These are phyloP conservation scores for Backusella macrospora DNA, from an alignment of 192 early-diverging fungal genomes.

Conservation along the genomic window DNA sequence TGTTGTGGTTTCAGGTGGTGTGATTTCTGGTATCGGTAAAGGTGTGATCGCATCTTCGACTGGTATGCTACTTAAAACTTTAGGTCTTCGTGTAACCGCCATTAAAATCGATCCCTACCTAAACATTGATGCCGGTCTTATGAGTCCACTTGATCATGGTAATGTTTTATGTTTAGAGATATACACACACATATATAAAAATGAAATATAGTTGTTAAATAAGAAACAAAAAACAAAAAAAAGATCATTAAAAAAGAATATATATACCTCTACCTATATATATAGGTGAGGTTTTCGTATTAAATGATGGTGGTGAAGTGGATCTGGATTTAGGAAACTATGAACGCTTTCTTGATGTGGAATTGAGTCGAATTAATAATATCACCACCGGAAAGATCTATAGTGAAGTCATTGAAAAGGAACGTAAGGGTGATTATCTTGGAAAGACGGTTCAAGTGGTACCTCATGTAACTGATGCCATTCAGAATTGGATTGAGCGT, in stretches of 20 bases:
- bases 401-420: conserved; percentile 92
- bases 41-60: conserved; percentile 98
- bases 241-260: neutral
- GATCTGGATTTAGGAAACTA: conserved; percentile 99
- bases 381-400: conserved; percentile 99
- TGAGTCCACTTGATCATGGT: conserved; percentile 98
- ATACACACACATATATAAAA: no score
- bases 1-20: conserved; percentile 96
- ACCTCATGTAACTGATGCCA: conserved; percentile 95
- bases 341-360: conserved; percentile 95
- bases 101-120: conserved; percentile 99
- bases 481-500: conserved; percentile 98
- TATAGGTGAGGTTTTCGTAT: conserved; percentile 95
- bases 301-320: conserved; percentile 98
- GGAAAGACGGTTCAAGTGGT: conserved; percentile 99
- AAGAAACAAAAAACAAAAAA: neutral
- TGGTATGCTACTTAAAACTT: conserved; percentile 90
- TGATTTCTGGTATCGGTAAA: conserved; percentile 99
- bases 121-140: conserved; percentile 98
- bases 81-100: conserved; percentile 90
- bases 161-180: no score
- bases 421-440: conserved; percentile 92
- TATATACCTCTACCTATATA: no score
- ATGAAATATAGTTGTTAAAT: neutral
- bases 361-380: conserved; percentile 95